Base-by-base conservation (phyloP, 441 rosid species). In the Mallotus repandus region DNA sequence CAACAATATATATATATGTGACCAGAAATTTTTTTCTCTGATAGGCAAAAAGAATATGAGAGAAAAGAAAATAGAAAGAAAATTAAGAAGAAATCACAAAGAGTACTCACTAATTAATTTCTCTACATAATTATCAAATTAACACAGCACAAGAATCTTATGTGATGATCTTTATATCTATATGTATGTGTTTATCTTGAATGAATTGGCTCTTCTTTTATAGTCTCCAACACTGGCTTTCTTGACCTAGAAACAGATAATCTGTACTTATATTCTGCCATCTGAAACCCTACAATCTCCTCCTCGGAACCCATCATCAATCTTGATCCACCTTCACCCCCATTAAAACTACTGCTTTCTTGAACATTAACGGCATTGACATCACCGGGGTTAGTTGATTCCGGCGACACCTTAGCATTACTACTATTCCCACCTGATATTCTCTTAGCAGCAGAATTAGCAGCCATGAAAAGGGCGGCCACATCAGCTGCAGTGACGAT, bases 201-300 rank as follows among this genome's bases (percentile, higher is more conserved):
- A 68, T 43, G 71, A 55, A 81, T 65, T 3, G 85, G 75, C 43
- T 85, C 90, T 81, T 89, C 94, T 56, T 77, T 85, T 63, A 89
- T 89, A 35, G 94, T 89, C 78, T 83, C 94, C 77, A 89, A 71
- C 79, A 75, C 43, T 4, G 94, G 91, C 77, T 85, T 89, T 68
- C 86, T 84, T 29, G 94, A 86, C 54, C 94, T 81, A 50, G 87
- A 87, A 49, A 68, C 56, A 60, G 85, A 73, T 71, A 81, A 19
- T 71, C 88, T 84, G n/a, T 82, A 77, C 65, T 71, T 75, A 5
- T 67, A 79, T 69, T 80, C 85, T 25, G 71, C 74, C 66, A 62
- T 60, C 7, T 71, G 69, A 65, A 85, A 82, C 41, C 82, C 84
- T 49, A 78, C 79, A 43, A 71, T 61, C 13, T 72, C 83, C 41